Evolutionary conservation across 352 stramenopile species (phyloP).

Genomic region (Pythium volutum): DNA sequence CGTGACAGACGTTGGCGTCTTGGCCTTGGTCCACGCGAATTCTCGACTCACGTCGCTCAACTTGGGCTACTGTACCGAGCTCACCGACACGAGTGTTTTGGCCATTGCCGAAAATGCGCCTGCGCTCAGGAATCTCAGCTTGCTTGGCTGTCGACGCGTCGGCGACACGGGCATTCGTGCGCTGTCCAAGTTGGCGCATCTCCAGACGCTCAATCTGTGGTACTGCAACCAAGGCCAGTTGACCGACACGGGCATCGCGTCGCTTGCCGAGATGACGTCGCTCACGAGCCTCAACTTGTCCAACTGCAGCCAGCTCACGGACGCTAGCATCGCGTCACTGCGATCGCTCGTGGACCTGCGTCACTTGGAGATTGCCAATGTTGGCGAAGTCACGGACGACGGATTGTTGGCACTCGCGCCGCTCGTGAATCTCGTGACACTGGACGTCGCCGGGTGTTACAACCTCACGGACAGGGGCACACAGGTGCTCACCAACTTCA

Average conservation of each 20-base stretch:
- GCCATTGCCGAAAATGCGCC: constrained; percentile 37
- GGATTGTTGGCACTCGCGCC: constrained; percentile 49
- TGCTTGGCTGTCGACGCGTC: constrained; percentile 59
- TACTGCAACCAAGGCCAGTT: constrained; percentile 80
- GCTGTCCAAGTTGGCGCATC: constrained; percentile 33
- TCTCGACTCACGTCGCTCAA: constrained; percentile 57
- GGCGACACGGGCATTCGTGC: constrained; percentile 49
- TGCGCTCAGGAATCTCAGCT: constrained; percentile 49
- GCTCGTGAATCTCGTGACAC: constrained; percentile 50
- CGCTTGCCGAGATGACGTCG: constrained; percentile 42
- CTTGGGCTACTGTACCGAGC: constrained; percentile 73
- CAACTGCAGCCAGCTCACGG: constrained; percentile 78
- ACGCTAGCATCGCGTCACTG: constrained; percentile 49
- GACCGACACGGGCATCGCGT: constrained; percentile 55
- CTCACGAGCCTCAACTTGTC: constrained; percentile 72
- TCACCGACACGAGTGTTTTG: constrained; percentile 58
- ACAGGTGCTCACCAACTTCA: constrained; percentile 51
- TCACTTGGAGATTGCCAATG: constrained; percentile 72
- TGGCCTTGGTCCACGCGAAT: constrained; percentile 25
- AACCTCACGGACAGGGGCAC: constrained; percentile 74
- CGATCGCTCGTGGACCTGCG: constrained; percentile 53
- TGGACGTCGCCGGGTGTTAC: constrained; percentile 78
- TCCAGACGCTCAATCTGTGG: constrained; percentile 71
- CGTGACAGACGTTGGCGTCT: constrained; percentile 39
- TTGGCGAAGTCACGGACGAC: constrained; percentile 66